Percentiles rank a stretch among this genome's conserved stretches.
Conservation (phyloP, 1,284 basidiomycete species). For the Sanghuangporus sanghuang region DNA sequence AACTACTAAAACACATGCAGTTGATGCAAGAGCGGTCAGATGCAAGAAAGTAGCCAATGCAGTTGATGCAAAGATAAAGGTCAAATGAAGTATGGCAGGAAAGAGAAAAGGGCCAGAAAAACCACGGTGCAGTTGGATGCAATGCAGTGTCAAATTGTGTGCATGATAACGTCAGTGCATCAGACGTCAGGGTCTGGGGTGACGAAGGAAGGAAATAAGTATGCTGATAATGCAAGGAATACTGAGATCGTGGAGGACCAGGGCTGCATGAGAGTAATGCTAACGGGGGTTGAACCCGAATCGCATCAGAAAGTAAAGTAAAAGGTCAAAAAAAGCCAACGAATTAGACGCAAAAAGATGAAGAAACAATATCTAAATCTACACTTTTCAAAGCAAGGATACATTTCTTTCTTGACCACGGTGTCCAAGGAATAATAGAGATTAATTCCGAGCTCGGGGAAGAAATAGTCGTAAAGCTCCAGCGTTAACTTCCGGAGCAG, state of each 20-base stretch:
- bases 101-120: neutral
- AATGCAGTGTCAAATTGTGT: neutral
- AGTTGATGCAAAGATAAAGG: conserved; percentile 18
- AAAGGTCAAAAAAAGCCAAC: neutral
- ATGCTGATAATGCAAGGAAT: neutral
- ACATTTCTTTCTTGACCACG: neutral
- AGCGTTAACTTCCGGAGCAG: neutral
- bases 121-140: neutral
- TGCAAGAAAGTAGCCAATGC: neutral
- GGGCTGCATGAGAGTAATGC: conserved; percentile 21
- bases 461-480: neutral
- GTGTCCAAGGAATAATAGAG: neutral
- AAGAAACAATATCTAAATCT: conserved; percentile 13
- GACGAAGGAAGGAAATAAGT: neutral
- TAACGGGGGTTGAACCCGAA: conserved; percentile 76
- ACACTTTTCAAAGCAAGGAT: neutral
- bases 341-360: neutral
- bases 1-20: conserved; percentile 30
- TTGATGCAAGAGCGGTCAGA: conserved; percentile 22
- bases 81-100: neutral
- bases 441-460: neutral
- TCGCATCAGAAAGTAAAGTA: conserved; percentile 19
- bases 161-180: neutral
- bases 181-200: neutral
- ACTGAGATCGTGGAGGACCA: neutral